phyloP scores from a whole-genome alignment of 306 rosid species.

The Begonia fuchsioides region DNA sequence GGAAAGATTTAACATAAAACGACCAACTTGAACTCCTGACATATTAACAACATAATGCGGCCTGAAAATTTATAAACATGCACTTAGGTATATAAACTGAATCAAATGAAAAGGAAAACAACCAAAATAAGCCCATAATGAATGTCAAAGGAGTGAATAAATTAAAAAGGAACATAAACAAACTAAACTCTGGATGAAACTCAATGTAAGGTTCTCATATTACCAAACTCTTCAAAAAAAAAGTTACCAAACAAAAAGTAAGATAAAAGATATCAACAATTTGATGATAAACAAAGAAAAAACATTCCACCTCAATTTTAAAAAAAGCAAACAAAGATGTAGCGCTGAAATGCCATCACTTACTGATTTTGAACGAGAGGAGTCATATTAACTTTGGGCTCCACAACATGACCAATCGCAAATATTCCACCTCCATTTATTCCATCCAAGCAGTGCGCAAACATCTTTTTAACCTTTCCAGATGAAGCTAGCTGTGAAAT shows the following conservation, averaged over 20 bases:
- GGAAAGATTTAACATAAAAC: slow-evolving; percentile 35
- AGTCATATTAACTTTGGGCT: slow-evolving; percentile 85
- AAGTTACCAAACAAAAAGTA: too few species aligned
- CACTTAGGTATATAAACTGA: too few species aligned
- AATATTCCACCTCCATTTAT: slow-evolving; percentile 92
- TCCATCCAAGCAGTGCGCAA: slow-evolving; percentile 98
- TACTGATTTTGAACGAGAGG: slow-evolving; percentile 88
- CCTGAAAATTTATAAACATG: slow-evolving; percentile 28
- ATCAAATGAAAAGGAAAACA: too few species aligned
- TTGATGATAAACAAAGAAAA: too few species aligned
- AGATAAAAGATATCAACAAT: too few species aligned
- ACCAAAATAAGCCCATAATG: too few species aligned
- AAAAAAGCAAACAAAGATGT: background rate
- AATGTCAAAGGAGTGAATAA: too few species aligned
- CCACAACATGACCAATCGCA: slow-evolving; percentile 94
- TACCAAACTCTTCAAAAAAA: too few species aligned
- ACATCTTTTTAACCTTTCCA: slow-evolving; percentile 86
- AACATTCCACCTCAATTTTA: too few species aligned
- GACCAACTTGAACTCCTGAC: slow-evolving; percentile 89
- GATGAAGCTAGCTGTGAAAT: slow-evolving; percentile 91
- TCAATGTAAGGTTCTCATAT: too few species aligned
- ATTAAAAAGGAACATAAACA: too few species aligned
- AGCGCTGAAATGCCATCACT: slow-evolving; percentile 13
- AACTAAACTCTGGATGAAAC: too few species aligned
- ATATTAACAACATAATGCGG: slow-evolving; percentile 83